These are phyloP conservation scores for Piper betle DNA, from an alignment of 164 flowering plant species.

Conservation along the genomic window DNA sequence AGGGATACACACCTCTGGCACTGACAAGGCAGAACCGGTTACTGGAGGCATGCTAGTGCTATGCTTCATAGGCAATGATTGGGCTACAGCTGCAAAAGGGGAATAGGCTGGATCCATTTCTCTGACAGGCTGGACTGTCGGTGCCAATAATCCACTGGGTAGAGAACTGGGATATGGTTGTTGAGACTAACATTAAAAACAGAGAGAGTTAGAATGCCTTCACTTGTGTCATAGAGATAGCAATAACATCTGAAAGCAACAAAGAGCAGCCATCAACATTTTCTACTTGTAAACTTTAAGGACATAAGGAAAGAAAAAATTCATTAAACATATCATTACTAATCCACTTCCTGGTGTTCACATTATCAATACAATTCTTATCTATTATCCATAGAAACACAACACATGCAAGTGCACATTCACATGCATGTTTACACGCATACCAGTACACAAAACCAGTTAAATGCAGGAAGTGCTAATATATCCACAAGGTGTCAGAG, in stretches of 20 bases:
- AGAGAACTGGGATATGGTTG: slow-evolving; percentile 65
- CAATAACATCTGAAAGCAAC: not conserved
- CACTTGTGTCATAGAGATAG: not conserved
- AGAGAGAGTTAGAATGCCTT: not conserved
- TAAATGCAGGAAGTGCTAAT: too few relatives aligned
- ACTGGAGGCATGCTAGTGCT: slow-evolving; percentile 31
- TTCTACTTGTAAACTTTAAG: too few relatives aligned
- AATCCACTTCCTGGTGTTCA: too few relatives aligned
- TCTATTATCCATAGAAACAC: too few relatives aligned
- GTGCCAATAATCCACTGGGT: slow-evolving; percentile 49
- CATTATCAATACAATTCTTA: too few relatives aligned
- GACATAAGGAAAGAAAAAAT: too few relatives aligned
- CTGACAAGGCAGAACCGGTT: slow-evolving; percentile 47
- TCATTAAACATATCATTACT: too few relatives aligned
- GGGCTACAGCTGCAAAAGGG: slow-evolving; percentile 42
- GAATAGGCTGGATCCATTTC: slow-evolving; percentile 72
- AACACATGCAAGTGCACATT: too few relatives aligned
- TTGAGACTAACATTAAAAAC: slow-evolving; percentile 11
- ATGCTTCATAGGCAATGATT: slow-evolving; percentile 52
- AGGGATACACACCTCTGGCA: slow-evolving; percentile 57
- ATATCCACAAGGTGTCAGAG: too few relatives aligned
- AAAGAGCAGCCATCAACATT: too few relatives aligned
- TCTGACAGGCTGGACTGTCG: slow-evolving; percentile 46
- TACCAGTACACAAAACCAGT: too few relatives aligned
- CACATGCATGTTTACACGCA: too few relatives aligned